Evolutionary conservation across 2,329 filamentous ascomycete genomes (phyloP).

Genomic region (Stromatinia cepivora): DNA sequence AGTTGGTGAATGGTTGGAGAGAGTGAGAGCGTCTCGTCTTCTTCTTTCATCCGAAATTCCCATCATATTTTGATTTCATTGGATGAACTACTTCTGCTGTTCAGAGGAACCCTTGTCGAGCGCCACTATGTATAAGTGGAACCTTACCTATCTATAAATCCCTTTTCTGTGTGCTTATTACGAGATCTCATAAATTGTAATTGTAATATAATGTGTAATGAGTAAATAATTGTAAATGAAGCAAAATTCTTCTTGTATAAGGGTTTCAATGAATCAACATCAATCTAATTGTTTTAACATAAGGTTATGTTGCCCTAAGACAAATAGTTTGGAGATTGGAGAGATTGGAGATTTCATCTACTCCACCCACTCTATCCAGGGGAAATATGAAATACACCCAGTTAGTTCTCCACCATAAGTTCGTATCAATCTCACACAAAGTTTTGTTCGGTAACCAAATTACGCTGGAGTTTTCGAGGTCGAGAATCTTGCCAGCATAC

Average conservation of each 20-base stretch:
- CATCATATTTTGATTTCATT: slow-evolving; percentile 19
- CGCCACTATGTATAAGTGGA: slow-evolving; percentile 21
- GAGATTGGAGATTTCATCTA: neutral
- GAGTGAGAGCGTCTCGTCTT: slow-evolving; percentile 12
- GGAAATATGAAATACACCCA: neutral
- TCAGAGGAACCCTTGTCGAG: slow-evolving; percentile 8
- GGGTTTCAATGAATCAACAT: neutral
- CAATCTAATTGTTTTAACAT: neutral
- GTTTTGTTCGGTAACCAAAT: neutral
- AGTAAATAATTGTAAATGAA: too few species aligned
- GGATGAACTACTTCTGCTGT: slow-evolving; percentile 3
- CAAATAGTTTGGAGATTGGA: neutral
- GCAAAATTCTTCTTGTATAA: neutral
- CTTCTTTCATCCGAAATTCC: slow-evolving; percentile 11
- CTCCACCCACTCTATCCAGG: neutral
- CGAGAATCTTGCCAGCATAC: neutral
- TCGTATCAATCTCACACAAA: slow-evolving; percentile 16
- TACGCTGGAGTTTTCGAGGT: neutral
- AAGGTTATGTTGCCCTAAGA: neutral
- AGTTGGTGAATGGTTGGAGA: neutral
- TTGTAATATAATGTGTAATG: too few species aligned
- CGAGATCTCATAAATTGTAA: neutral
- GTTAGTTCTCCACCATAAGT: slow-evolving; percentile 8
- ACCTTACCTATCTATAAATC: neutral
- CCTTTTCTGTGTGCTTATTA: slow-evolving; percentile 15